Evolutionary conservation across 2,329 filamentous ascomycete species (phyloP).

Genomic region (Orbilia oligospora): DNA sequence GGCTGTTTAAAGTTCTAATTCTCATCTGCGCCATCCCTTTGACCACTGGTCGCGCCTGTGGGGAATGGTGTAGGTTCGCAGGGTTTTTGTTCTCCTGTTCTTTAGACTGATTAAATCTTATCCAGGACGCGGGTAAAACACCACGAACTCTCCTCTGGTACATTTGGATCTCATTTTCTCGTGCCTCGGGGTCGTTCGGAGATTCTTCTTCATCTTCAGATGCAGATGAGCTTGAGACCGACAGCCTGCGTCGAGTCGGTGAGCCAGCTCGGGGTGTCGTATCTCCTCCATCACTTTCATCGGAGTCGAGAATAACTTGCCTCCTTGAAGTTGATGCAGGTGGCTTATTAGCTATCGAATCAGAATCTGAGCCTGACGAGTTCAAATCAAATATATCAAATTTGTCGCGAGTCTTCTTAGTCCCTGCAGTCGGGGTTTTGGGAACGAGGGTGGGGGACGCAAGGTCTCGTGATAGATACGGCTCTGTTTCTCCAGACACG

Average conservation of each 20-base stretch:
- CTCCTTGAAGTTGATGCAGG: slow-evolving; percentile 34
- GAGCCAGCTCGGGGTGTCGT: slow-evolving; percentile 19
- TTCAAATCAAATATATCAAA: slow-evolving; percentile 51
- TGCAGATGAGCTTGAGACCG: slow-evolving; percentile 1
- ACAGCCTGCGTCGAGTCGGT: not conserved
- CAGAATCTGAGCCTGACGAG: slow-evolving; percentile 45
- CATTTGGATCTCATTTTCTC: slow-evolving; percentile 42
- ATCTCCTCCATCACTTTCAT: slow-evolving; percentile 39
- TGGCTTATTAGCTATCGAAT: slow-evolving; percentile 1
- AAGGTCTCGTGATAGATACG: not conserved
- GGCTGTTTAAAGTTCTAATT: slow-evolving; percentile 41
- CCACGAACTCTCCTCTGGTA: slow-evolving; percentile 48
- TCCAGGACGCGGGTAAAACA: slow-evolving; percentile 55
- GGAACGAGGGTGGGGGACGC: not conserved
- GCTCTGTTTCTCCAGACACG: not conserved
- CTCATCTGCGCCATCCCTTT: slow-evolving; percentile 56
- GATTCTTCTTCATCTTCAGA: slow-evolving; percentile 30
- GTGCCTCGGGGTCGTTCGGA: slow-evolving; percentile 21
- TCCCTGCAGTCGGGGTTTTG: not conserved
- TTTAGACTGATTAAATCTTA: slow-evolving; percentile 44
- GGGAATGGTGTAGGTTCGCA: slow-evolving; percentile 12
- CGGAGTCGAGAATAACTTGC: slow-evolving; percentile 33
- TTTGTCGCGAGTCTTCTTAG: slow-evolving; percentile 2
- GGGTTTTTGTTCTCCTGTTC: slow-evolving; percentile 4
- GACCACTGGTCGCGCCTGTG: slow-evolving; percentile 41